Evolutionary conservation across 2,329 filamentous ascomycete species (phyloP), one percentile per base, ranked within the genome.

Genomic region (Hypomyces perniciosus): DNA sequence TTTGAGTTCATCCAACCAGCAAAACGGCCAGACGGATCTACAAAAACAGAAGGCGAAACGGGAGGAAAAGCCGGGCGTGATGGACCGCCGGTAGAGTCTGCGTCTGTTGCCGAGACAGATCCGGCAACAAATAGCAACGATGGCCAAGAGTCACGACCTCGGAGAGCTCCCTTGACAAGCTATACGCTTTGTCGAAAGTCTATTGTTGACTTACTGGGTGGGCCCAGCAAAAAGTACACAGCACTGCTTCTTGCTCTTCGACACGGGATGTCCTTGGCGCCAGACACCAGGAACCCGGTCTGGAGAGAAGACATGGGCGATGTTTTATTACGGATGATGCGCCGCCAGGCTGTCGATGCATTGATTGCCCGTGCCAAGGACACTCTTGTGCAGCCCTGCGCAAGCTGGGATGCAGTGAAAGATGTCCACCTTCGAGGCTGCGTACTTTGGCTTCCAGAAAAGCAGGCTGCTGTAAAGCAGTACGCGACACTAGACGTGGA

Each of bases 231-330:
- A 20, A 57, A 56, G 41, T 54, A 58, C 27, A 33, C 48, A 7
- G 42, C 47, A 12, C n/a, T 50, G 40, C 34, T 69, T 12, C 33
- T 57, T 2, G 51, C 50, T 1, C 13, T 46, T 12, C 61, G 65
- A 6, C 57, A 49, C 9, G 68, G 68, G 12, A 64, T 66, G 58
- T 57, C 61, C 3, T 40, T 55, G 8, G 37, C 47, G 1, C 39
- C 55, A 6, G 40, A 59, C 4, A 28, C 44, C 1, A 42, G 46
- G 8, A 45, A 45, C 29, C 46, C 57, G 6, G 44, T 66, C 20
- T 68, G 62, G 58, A 74, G 80, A 30, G 38, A 66, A 5, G 79
- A 83, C 56, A 86, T 85, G 80, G 70, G 75, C 33, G 63, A 68
- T 0, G 68, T 78, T 28, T 59, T 86, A 0, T 65, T 84, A 4